Conservation (phyloP, 2,329 filamentous ascomycete species). For the Ophiostoma pallidulum region DNA sequence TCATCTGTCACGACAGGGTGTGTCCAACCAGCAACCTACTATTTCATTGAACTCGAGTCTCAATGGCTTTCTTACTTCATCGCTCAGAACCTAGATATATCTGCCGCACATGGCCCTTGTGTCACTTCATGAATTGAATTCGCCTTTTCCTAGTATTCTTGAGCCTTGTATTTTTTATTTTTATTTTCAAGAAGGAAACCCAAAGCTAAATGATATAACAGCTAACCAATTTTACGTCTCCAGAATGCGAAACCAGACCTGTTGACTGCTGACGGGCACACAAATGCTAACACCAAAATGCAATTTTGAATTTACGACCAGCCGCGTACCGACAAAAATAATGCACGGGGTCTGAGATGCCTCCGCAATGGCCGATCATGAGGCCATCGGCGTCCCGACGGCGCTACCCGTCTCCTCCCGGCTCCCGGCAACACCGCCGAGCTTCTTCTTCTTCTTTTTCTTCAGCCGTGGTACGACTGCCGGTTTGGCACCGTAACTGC, state of each 20-base stretch:
- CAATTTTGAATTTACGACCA: neutral
- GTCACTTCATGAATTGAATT: no score
- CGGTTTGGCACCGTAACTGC: constrained; percentile 64
- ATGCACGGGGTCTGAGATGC: no score
- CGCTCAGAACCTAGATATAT: constrained; percentile 6
- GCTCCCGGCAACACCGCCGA: constrained; percentile 37
- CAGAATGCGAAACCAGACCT: no score
- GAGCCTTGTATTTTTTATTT: no score
- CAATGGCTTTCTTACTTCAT: neutral
- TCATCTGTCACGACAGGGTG: no score
- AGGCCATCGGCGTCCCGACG: constrained; percentile 43
- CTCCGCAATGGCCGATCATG: neutral
- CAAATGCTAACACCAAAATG: neutral
- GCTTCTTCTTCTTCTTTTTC: constrained; percentile 64
- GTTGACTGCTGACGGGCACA: no score
- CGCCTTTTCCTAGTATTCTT: no score
- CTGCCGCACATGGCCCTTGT: no score
- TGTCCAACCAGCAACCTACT: no score
- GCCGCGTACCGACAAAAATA: neutral
- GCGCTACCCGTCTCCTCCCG: constrained; percentile 51
- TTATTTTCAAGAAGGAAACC: neutral
- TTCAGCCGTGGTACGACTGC: constrained; percentile 63
- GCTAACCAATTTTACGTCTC: neutral
- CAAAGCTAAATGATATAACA: neutral
- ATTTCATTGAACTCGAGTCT: no score